Base-by-base conservation (phyloP, 768 basidiomycete species). In the Rhizopogon sp. region DNA sequence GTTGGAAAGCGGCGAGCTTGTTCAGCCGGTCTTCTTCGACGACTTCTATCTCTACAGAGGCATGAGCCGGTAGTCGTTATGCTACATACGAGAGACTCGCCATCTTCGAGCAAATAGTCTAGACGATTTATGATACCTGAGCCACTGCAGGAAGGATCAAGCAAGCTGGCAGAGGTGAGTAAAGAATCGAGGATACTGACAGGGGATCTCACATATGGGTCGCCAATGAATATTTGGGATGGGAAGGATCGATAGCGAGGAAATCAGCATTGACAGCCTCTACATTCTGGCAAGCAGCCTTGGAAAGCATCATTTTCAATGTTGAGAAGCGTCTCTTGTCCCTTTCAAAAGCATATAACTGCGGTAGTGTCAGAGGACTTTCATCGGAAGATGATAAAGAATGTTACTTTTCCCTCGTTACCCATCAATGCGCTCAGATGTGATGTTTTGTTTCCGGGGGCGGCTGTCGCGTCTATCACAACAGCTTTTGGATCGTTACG, bases 371-470 rank as follows among this genome's bases (percentile, higher is more conserved):
- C 55, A 42, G 16, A 22, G 14, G 9, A 29, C 10, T 56, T 10
- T 5, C 5, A 35, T 59, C 43, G 58, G 52, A 22, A 29, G 22
- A 35, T 45, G 42, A 22, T 6, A 37, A 50, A 35, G 20, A 42
- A 43, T 29, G 76, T 57, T 52, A 93, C 95, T 72, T 85, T 89
- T 63, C 93, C 92, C 66, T 81, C 79, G 60, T 87, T 87, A 16
- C 75, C 66, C 89, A 98, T 92, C 43, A 98, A 73, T 22, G 94
- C 92, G 60, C 90, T 89, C 22, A 98, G 71, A 70, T 96, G 93
- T 7, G 93, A 89, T 2, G 97, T 98, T 73, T 99, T 99, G 73
- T 99, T 99, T 0, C 97, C 97, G 0, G 97, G 97, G 1, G 97
- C 97, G 40, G 94, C 89, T 10, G 94, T 98, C 11, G 93, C 94